Percentiles rank a stretch among this genome's conserved stretches.
Evolutionary conservation across 352 stramenopile species (phyloP).

Genomic region (Globisporangium abappressorium): DNA sequence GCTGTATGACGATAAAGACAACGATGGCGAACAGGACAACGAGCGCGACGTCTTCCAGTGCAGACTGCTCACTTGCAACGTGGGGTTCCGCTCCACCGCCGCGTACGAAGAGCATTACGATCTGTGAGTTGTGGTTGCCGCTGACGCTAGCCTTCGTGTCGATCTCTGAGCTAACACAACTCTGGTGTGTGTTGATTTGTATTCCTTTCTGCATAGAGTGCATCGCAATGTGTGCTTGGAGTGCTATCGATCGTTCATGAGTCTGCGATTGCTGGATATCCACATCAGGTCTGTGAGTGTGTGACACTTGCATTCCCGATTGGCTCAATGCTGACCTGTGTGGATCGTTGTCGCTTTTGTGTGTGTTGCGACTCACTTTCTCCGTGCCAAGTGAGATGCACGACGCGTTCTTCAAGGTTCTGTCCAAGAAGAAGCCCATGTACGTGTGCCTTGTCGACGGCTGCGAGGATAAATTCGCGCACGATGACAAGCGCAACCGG

Average conservation of each 20-base stretch:
- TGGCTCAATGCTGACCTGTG: too few relatives aligned
- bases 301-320: background rate
- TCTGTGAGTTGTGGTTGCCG: slow-evolving; percentile 31
- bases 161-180: background rate
- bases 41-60: slow-evolving; percentile 29
- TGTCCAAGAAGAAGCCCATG: slow-evolving; percentile 61
- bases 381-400: slow-evolving; percentile 39
- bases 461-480: slow-evolving; percentile 37
- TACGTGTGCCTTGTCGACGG: slow-evolving; percentile 55
- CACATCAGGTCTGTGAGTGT: slow-evolving; percentile 32
- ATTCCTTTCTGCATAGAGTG: slow-evolving; percentile 11
- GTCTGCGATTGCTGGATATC: slow-evolving; percentile 46
- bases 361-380: slow-evolving; percentile 12
- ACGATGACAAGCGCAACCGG: slow-evolving; percentile 47
- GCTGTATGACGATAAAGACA: slow-evolving; percentile 9
- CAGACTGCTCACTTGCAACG: slow-evolving; percentile 41
- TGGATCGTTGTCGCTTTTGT: too few relatives aligned
- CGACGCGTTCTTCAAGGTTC: slow-evolving; percentile 60
- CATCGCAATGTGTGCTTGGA: slow-evolving; percentile 49
- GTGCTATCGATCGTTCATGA: slow-evolving; percentile 50
- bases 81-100: slow-evolving; percentile 38
- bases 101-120: slow-evolving; percentile 67
- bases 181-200: background rate
- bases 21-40: slow-evolving; percentile 4
- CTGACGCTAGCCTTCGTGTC: background rate